These are phyloP conservation scores for Aspergillus pseudoterreus DNA, from an alignment of 2,329 filamentous ascomycete genomes.

Conservation along the genomic window DNA sequence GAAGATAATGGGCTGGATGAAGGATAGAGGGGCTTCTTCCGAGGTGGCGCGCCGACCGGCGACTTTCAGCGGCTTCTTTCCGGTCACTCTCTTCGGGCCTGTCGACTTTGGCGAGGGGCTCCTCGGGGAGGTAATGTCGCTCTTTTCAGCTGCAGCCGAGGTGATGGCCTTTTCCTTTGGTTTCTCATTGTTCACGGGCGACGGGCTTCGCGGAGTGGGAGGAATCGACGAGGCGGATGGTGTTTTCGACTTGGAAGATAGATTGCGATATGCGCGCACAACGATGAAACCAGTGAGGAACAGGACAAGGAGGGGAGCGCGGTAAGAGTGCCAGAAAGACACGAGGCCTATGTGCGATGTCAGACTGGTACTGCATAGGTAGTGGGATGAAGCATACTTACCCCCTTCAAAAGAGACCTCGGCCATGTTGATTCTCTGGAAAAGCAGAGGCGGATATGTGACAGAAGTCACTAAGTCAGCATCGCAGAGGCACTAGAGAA, in stretches of 20 bases:
- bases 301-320: slow-evolving; percentile 43
- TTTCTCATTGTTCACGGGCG: slow-evolving; percentile 21
- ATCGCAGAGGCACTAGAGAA: not conserved
- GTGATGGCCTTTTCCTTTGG: not conserved
- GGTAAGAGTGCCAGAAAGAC: slow-evolving; percentile 47
- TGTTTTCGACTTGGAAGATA: slow-evolving; percentile 24
- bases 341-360: slow-evolving; percentile 29
- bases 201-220: slow-evolving; percentile 27
- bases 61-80: slow-evolving; percentile 30
- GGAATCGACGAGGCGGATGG: slow-evolving; percentile 28
- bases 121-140: not conserved
- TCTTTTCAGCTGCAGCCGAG: not conserved
- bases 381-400: not conserved
- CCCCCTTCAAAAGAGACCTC: not conserved
- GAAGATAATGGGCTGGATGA: slow-evolving; percentile 70
- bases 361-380: not conserved
- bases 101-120: slow-evolving; percentile 14
- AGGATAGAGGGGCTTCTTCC: slow-evolving; percentile 17
- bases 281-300: slow-evolving; percentile 35
- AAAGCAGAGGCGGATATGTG: not conserved
- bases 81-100: slow-evolving; percentile 33
- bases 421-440: not conserved
- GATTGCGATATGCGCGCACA: slow-evolving; percentile 20
- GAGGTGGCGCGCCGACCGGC: slow-evolving; percentile 19
- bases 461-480: not conserved